These are phyloP conservation scores for Acacia pycnantha DNA, from an alignment of 331 rosid species.

Conservation along the genomic window DNA sequence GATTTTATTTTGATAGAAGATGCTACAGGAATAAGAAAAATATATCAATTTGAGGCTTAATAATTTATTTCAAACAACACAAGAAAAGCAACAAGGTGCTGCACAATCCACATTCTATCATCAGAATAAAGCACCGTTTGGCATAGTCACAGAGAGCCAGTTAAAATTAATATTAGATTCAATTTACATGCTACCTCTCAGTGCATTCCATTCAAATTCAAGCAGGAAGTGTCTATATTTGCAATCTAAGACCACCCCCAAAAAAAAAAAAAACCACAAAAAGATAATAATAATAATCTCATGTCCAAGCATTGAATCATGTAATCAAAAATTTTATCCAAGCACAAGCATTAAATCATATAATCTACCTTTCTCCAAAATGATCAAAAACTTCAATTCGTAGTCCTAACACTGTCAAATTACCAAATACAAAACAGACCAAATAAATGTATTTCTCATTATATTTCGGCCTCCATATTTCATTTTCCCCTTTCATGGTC, in stretches of 20 bases:
- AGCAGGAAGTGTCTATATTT: not conserved
- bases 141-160: not conserved
- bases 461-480: not conserved
- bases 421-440: not conserved
- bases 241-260: not conserved
- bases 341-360: not conserved
- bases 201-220: slow-evolving; percentile 19
- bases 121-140: slow-evolving; percentile 3
- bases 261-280: too few species aligned
- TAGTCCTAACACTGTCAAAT: not conserved
- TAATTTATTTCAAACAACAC: not conserved
- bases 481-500: not conserved
- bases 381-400: not conserved
- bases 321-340: not conserved
- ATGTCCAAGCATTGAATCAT: not conserved
- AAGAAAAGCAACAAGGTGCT: not conserved
- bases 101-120: slow-evolving; percentile 7
- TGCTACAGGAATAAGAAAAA: not conserved
- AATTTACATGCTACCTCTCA: not conserved
- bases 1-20: not conserved
- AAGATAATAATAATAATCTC: not conserved
- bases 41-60: not conserved
- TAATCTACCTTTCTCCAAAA: slow-evolving; percentile 3
- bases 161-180: not conserved
- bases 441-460: not conserved